phyloP scores from a whole-genome alignment of 192 early-diverging fungal species.

The Linnemannia elongata region DNA sequence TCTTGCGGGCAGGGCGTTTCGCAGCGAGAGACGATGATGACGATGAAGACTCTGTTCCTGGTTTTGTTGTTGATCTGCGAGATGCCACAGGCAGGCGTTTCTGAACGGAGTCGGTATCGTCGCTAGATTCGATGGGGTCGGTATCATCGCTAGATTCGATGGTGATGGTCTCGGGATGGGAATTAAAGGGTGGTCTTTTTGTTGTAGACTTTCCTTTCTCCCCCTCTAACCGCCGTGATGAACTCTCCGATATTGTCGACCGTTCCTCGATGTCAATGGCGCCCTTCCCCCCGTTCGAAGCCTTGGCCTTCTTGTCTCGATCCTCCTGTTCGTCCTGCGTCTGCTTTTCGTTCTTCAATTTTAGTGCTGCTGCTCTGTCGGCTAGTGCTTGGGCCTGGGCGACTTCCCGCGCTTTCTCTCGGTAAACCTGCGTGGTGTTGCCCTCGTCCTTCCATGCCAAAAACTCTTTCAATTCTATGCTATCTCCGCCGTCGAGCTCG shows the following conservation, averaged over 20 bases:
- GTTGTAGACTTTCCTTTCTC: not conserved
- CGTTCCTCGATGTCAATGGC: not conserved
- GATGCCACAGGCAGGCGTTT: not conserved
- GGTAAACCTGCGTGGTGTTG: slow-evolving; percentile 21
- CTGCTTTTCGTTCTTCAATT: not conserved
- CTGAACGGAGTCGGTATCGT: not conserved
- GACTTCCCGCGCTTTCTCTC: slow-evolving; percentile 3
- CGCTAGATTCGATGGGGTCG: not conserved
- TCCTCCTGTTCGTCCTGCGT: not conserved
- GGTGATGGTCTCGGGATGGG: slow-evolving; percentile 5
- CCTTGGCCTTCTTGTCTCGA: not conserved
- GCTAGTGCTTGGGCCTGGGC: slow-evolving; percentile 3
- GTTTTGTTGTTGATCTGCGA: not conserved
- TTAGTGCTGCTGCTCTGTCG: not conserved
- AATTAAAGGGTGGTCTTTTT: not conserved
- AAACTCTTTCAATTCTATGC: slow-evolving; percentile 16
- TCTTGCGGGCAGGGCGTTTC: not conserved
- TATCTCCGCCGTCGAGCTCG: slow-evolving; percentile 27
- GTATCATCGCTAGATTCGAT: slow-evolving; percentile 3
- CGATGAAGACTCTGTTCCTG: not conserved
- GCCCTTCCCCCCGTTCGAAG: not conserved
- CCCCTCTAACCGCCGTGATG: not conserved
- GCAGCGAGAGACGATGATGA: not conserved
- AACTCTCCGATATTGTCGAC: not conserved
- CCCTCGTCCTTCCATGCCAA: slow-evolving; percentile 39